Evolutionary conservation across 768 basidiomycete species (phyloP), one percentile per base, ranked within the genome.

Genomic region (Suillus fuscotomentosus): DNA sequence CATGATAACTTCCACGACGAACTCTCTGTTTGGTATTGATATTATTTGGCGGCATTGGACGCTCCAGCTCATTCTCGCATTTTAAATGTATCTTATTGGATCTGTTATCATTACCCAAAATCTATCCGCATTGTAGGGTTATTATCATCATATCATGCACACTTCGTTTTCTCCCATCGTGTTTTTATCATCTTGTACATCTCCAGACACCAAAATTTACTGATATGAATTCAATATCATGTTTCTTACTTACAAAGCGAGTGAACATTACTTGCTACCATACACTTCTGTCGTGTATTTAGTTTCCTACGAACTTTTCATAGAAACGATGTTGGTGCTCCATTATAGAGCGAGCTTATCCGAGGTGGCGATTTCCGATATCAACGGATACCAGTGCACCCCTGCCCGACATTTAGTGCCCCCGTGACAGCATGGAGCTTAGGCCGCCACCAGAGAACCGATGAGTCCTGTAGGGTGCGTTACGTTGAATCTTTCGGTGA

Each of bases 11-110:
- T 27, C 27, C 27, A 3, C 27, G 27, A 31, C 31, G 56, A 39
- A 56, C 56, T 20, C 20, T n/a, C 20, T n/a, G 53, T 54, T 54
- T 11, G n/a, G 31, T 20, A 54, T 54, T 54, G 31, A 54, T 36
- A 13, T 54, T 34, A 34, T 54, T 54, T 54, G 10, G 20, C 53
- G 53, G 20, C 11, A 54, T 54, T n/a, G 53, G 53, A 54, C 53
- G 53, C 53, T 54, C 34, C 50, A 51, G 24, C 53, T 54, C 56
- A 41, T 57, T 41, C 38, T 57, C 9, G 24, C 56, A 57, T 41
- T 57, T 57, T n/a, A 34, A 54, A 24, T 57, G 56, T 57, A 57
- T 57, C 24, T 57, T 57, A 57, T 57, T 57, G 56, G 56, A 57
- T 57, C 24, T 57, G 24, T 9, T 57, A 57, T 41, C 56, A 41